Evolutionary conservation across 2,329 filamentous ascomycete genomes (phyloP).

Genomic region (Cladosporium cucumerinum): DNA sequence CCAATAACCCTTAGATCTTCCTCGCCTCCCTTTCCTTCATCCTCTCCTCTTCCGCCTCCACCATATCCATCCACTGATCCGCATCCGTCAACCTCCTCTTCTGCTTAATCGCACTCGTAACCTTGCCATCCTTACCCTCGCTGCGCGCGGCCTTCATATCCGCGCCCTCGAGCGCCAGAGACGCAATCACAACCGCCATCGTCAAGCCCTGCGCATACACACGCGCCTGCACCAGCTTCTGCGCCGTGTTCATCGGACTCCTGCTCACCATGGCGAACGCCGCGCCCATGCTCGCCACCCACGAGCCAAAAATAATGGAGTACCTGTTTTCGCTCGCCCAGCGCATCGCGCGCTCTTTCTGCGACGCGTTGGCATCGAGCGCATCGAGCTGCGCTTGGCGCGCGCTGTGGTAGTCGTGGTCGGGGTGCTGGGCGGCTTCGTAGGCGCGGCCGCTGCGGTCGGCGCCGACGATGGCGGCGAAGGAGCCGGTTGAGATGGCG

Average conservation of each 20-base stretch:
- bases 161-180: slow-evolving; percentile 74
- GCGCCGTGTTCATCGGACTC: slow-evolving; percentile 69
- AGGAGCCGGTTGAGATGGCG: slow-evolving; percentile 75
- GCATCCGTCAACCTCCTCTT: slow-evolving; percentile 81
- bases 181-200: slow-evolving; percentile 75
- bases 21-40: slow-evolving; percentile 48
- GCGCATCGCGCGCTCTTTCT: slow-evolving; percentile 59
- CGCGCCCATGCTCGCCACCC: slow-evolving; percentile 77
- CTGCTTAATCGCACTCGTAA: slow-evolving; percentile 77
- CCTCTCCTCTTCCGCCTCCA: slow-evolving; percentile 70
- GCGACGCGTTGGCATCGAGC: slow-evolving; percentile 52
- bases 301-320: slow-evolving; percentile 75
- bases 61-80: slow-evolving; percentile 93
- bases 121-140: slow-evolving; percentile 61
- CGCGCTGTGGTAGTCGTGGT: slow-evolving; percentile 63
- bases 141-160: slow-evolving; percentile 70
- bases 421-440: slow-evolving; percentile 68
- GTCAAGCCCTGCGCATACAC: slow-evolving; percentile 91
- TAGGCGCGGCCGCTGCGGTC: slow-evolving; percentile 70
- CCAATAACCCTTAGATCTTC: not conserved
- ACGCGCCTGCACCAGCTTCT: slow-evolving; percentile 95
- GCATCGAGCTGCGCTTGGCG: slow-evolving; percentile 56
- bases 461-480: slow-evolving; percentile 76
- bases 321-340: slow-evolving; percentile 83
- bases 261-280: slow-evolving; percentile 73